Base-by-base conservation (phyloP, 805 yeast species). In the Metschnikowia aberdeeniae region DNA sequence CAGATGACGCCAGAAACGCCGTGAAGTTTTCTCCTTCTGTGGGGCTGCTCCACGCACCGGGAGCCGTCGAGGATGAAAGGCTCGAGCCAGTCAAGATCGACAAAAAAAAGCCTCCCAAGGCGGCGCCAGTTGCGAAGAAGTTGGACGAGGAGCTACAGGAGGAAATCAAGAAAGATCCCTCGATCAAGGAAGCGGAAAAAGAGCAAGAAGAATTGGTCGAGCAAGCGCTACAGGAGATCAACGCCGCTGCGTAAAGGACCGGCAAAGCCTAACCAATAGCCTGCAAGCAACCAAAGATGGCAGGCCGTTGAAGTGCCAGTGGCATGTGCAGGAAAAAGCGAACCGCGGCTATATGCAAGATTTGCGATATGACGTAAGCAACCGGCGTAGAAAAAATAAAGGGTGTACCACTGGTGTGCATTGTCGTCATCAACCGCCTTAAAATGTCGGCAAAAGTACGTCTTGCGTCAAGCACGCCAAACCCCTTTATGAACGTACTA, bases 51-150 rank as follows among this genome's bases (percentile, higher is more conserved):
- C 51, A 35, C 12, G 29, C 29, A 3, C 36, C 22, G 11, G 13
- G 45, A 14, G 40, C 44, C 5, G 24, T 45, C 20, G 36, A 47
- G 20, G 33, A 36, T 9, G 11, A 43, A 24, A 51, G 44, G 22
- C 45, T 46, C 34, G 36, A 40, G 13, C 26, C 31, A 8, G 38
- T 19, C n/a, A 52, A 52, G 28, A 45, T 57, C 14, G 66, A 66
- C 52, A 65, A 62, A 44, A 56, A 63, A 38, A 57, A 63, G 19
- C 57, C 59, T 1, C 75, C 76, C 2, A 59, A 65, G 44, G 75
- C 76, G 3, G 70, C 67, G 24, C 74, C 74, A 2, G 75, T 59
- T 11, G 64, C 68, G 38, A 68, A 71, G 52, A 63, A 68, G 6
- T 53, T 63, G 3, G 66, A 63, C 24, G 62, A 67, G 17, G 70